phyloP scores from a whole-genome alignment of 164 flowering plant genomes.

The Platanus orientalis region DNA sequence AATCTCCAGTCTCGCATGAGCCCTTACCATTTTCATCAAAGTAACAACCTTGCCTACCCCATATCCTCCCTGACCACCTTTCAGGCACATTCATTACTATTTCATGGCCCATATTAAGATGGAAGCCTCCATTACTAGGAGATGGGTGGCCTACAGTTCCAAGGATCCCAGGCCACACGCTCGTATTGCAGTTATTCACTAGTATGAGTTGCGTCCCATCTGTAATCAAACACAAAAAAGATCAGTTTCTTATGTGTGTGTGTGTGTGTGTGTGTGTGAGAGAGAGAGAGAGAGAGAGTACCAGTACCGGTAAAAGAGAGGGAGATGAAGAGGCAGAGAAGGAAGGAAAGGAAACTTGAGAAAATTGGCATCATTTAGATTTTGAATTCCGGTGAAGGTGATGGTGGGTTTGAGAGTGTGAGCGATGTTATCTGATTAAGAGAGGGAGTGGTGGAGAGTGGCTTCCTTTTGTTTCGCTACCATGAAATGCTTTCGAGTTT shows the following conservation, averaged over 20 bases:
- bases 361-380: slow-evolving; percentile 21
- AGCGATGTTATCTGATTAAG: not conserved
- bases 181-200: slow-evolving; percentile 59
- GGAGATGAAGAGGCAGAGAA: slow-evolving; percentile 18
- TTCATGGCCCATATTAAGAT: slow-evolving; percentile 42
- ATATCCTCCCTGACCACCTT: slow-evolving; percentile 57
- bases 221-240: slow-evolving; percentile 25
- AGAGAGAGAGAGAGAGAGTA: not conserved
- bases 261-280: not conserved
- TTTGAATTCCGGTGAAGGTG: not conserved
- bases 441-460: not conserved
- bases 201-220: slow-evolving; percentile 56
- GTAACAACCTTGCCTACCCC: slow-evolving; percentile 59
- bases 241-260: slow-evolving; percentile 17
- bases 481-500: not conserved
- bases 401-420: not conserved
- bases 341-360: slow-evolving; percentile 13
- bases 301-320: slow-evolving; percentile 25
- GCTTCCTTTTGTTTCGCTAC: slow-evolving; percentile 12
- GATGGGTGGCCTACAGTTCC: slow-evolving; percentile 67
- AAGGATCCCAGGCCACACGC: slow-evolving; percentile 71
- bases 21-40: slow-evolving; percentile 39
- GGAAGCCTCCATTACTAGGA: slow-evolving; percentile 73
- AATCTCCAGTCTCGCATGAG: slow-evolving; percentile 52
- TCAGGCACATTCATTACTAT: slow-evolving; percentile 33